Evolutionary conservation across 371 early-diverging fungal genomes (phyloP).

Genomic region (Mucor plumbeus): DNA sequence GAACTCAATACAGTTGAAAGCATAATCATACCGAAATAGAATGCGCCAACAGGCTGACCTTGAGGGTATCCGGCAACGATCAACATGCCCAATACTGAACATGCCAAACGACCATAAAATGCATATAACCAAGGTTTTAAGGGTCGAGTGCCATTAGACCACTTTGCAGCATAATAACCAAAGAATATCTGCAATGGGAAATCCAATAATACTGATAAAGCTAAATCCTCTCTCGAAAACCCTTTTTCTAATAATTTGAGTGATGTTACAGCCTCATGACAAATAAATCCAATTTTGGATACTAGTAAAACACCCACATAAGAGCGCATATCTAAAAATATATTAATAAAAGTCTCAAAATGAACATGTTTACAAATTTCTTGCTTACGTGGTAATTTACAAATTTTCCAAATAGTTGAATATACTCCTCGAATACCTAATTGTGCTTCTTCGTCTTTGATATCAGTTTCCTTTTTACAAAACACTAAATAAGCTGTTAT

Average conservation of each 20-base stretch:
- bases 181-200: constrained; percentile 96
- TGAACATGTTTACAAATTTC: background rate
- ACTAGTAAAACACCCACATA: constrained; percentile 83
- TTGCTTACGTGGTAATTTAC: constrained; percentile 71
- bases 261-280: constrained; percentile 93
- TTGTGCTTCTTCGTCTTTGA: constrained; percentile 51
- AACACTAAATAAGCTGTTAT: constrained; percentile 85
- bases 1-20: constrained; percentile 81
- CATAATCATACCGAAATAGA: constrained; percentile 88
- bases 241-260: constrained; percentile 95
- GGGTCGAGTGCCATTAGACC: constrained; percentile 88
- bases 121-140: constrained; percentile 93
- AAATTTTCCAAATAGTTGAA: constrained; percentile 72
- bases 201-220: constrained; percentile 89
- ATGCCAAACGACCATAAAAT: constrained; percentile 82
- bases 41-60: constrained; percentile 63
- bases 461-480: constrained; percentile 69
- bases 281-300: constrained; percentile 93
- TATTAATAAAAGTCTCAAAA: background rate
- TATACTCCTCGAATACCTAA: constrained; percentile 66
- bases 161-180: constrained; percentile 96
- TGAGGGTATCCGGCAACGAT: constrained; percentile 82
- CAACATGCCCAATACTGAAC: constrained; percentile 83
- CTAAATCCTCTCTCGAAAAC: constrained; percentile 93
- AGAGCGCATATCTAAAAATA: constrained; percentile 75